Percentiles rank a stretch among this genome's conserved stretches.
Conservation (phyloP, 257 asterid species). For the Nicotiana attenuata region DNA sequence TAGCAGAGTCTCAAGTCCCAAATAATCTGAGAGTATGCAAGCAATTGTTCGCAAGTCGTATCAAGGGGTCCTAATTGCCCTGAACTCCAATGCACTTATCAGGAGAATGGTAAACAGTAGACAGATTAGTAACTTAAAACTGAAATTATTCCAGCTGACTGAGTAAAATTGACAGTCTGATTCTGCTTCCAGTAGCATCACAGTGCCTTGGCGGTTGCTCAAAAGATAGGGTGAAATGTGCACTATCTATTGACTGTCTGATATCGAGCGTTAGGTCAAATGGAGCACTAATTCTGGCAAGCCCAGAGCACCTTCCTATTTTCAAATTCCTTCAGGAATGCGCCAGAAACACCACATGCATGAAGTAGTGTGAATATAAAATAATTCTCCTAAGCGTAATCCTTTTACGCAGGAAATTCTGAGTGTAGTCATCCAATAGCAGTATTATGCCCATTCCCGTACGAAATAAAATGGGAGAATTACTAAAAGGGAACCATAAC, state of each 20-base stretch:
- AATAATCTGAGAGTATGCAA: constrained; percentile 41
- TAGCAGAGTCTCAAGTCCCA: constrained; percentile 74
- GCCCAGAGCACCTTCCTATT: not conserved
- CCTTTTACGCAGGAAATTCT: not conserved
- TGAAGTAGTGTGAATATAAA: not conserved
- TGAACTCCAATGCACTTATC: not conserved
- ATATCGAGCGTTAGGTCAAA: not conserved
- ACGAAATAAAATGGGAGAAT: not conserved
- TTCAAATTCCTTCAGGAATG: not conserved
- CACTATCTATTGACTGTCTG: not conserved
- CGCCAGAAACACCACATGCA: not conserved
- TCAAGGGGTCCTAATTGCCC: not conserved
- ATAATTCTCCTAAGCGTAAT: not conserved
- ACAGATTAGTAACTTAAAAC: not conserved
- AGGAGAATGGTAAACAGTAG: not conserved
- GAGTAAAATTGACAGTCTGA: not conserved
- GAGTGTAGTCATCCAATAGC: not conserved
- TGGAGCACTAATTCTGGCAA: not conserved
- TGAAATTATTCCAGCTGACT: not conserved
- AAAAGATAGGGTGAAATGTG: not conserved
- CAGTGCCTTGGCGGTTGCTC: not conserved
- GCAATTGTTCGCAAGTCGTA: no score
- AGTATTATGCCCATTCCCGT: not conserved
- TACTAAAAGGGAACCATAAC: not conserved
- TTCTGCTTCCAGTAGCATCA: constrained; percentile 3